Evolutionary conservation across 257 asterid genomes (phyloP), one percentile per base, ranked within the genome.

Genomic region (Solanum piurae): DNA sequence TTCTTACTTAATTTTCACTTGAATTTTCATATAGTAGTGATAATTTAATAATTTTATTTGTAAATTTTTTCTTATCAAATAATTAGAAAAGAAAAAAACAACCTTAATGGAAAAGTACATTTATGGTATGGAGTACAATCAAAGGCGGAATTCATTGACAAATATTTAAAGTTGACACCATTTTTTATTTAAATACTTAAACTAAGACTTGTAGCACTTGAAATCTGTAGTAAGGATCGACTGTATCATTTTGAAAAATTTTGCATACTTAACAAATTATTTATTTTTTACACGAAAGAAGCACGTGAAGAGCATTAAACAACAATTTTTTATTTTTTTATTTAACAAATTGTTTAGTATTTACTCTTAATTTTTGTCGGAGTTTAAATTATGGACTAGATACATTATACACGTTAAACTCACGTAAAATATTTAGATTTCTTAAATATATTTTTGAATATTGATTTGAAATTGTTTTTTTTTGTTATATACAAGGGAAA

Each of bases 281-380:
- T 7, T 58, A 7, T 20, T 58, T 44, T 18, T 58, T 20, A 58
- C 25, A 58, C 11, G 11, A 55, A 55, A 55, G 5, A 58, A 58
- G 66, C 25, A 58, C 12, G 5, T 20, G 11, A 58, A 58, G n/a
- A 58, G 25, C 9, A 12, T 58, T 20, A 58, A 58, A 20, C 4
- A 58, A 58, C 11, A 58, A 58, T 6, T 7, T 18, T 55, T 55
- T 18, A 18, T 16, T 52, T 52, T 52, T 18, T 55, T 52, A 52
- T 52, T 18, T 52, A n/a, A 6, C 11, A 83, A 21, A 62, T 33
- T 0, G 2, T 58, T 3, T 33, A 29, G 1, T 9, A 21, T 58
- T 21, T 5, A 21, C 7, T 14, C 7, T 10, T 6, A 6, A 33
- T 0, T 4, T 40, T 13, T 71, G 8, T 0, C 1, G 0, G 23